Conservation (phyloP, 495 filamentous ascomycete genomes). For the Xylaria palmicola region DNA sequence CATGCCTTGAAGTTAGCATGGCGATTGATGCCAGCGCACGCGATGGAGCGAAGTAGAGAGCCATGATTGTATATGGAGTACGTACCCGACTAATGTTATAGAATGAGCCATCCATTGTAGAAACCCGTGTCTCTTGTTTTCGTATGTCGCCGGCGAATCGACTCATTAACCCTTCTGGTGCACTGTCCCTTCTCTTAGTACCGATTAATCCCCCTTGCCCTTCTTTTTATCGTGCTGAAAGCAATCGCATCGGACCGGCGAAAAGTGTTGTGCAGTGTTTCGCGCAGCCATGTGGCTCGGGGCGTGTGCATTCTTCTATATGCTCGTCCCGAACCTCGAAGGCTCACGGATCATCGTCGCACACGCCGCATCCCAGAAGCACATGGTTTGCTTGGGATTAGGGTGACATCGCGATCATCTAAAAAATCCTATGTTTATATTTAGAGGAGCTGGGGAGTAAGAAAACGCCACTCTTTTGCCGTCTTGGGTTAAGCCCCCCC, state of each 20-base stretch:
- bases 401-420: constrained; percentile 13
- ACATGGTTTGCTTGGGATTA: constrained; percentile 6
- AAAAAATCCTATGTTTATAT: constrained; percentile 14
- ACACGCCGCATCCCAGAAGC: not conserved
- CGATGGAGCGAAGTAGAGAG: not conserved
- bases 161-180: not conserved
- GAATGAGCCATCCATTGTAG: constrained; percentile 7
- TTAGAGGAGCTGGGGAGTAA: constrained; percentile 4
- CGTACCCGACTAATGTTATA: constrained; percentile 13
- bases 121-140: not conserved
- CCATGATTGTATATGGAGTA: not conserved
- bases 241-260: not conserved
- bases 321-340: not conserved
- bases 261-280: not conserved
- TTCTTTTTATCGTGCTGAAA: not conserved
- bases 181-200: not conserved
- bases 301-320: not conserved
- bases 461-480: not conserved
- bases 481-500: not conserved
- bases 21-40: too few relatives aligned
- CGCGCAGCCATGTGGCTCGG: not conserved
- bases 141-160: not conserved
- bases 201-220: not conserved
- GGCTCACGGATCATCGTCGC: not conserved
- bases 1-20: not conserved